Conservation (phyloP, 1,284 basidiomycete genomes). For the Rhodotorula sp. region DNA sequence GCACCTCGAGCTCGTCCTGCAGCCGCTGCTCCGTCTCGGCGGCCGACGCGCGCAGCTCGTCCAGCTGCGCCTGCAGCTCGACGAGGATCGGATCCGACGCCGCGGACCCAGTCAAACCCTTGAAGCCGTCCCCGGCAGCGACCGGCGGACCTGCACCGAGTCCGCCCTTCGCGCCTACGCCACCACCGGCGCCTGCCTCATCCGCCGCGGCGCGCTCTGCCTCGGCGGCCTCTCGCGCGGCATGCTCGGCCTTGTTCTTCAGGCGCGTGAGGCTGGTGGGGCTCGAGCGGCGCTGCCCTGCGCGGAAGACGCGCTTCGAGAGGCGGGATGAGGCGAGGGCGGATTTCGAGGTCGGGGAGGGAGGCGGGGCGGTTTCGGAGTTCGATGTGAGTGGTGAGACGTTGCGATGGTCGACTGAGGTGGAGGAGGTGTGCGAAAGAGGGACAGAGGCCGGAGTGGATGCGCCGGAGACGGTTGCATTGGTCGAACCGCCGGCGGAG, state of each 20-base stretch:
- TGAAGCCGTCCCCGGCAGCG: not conserved
- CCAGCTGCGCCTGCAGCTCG: conserved; percentile 74
- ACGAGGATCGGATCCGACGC: conserved; percentile 56
- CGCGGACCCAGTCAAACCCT: not conserved
- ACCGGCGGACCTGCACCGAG: not conserved
- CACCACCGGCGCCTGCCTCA: not conserved
- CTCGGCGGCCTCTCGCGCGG: conserved; percentile 23
- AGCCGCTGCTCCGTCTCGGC: conserved; percentile 62
- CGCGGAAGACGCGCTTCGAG: conserved; percentile 41
- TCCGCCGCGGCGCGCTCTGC: conserved; percentile 11
- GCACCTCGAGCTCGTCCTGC: conserved; percentile 69
- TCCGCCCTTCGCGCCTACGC: not conserved
- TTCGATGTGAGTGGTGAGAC: conserved; percentile 9
- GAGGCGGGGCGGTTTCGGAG: conserved; percentile 2
- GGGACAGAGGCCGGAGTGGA: conserved; percentile 22
- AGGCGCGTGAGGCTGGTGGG: conserved; percentile 39
- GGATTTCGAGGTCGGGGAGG: conserved; percentile 13
- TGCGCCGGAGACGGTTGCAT: conserved; percentile 10
- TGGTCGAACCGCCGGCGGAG: conserved; percentile 9
- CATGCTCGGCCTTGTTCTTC: conserved; percentile 27
- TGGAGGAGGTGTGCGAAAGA: conserved; percentile 7
- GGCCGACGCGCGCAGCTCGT: conserved; percentile 62
- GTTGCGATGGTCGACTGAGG: not conserved
- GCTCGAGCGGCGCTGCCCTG: conserved; percentile 43
- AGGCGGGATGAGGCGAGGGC: conserved; percentile 12